These are phyloP conservation scores for Mycena leptocephala DNA, from an alignment of 768 basidiomycete species.

Conservation along the genomic window DNA sequence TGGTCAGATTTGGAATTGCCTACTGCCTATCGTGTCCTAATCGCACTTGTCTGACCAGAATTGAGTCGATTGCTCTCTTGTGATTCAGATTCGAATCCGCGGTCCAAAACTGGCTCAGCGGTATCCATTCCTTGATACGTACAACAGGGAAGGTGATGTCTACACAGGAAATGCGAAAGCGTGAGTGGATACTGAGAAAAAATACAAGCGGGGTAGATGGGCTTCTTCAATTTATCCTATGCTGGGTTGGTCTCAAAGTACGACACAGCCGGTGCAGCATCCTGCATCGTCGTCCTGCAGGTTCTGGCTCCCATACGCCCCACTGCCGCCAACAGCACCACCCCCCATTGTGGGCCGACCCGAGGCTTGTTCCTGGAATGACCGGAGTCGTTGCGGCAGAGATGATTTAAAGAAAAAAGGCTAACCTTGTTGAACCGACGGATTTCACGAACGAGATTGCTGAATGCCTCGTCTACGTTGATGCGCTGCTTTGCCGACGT, in stretches of 20 bases:
- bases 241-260: conserved; percentile 56
- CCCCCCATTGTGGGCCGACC: conserved; percentile 61
- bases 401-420: background rate
- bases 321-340: conserved; percentile 59
- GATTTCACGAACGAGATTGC: conserved; percentile 93
- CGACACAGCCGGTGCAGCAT: conserved; percentile 81
- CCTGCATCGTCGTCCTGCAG: conserved; percentile 65
- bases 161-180: conserved; percentile 3
- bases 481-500: conserved; percentile 97
- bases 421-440: conserved; percentile 93
- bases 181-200: background rate
- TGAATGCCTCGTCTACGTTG: conserved; percentile 97
- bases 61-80: background rate
- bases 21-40: background rate
- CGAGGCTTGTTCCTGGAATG: conserved; percentile 75
- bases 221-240: conserved; percentile 25
- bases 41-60: background rate
- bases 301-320: conserved; percentile 40
- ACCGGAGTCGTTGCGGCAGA: background rate
- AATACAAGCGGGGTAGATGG: conserved; percentile 14
- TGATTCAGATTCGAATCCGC: background rate
- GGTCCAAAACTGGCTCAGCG: background rate
- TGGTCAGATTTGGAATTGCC: background rate
- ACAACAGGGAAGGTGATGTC: conserved; percentile 14
- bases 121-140: conserved; percentile 5